Base-by-base conservation (phyloP, 2,329 filamentous ascomycete species). In the Monosporascus sp. region DNA sequence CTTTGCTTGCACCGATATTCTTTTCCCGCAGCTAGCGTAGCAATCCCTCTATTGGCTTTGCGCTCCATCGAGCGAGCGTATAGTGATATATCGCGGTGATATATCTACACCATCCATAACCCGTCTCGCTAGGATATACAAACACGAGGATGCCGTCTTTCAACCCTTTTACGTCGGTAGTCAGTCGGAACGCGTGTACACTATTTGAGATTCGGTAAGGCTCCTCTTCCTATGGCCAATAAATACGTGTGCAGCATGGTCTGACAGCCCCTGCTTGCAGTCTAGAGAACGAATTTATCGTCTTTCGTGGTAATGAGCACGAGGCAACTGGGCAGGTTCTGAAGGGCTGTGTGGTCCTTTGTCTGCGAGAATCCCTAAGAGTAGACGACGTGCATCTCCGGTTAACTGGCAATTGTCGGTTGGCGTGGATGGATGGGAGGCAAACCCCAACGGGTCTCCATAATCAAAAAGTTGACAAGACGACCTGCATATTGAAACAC, bases 241-340 rank as follows among this genome's bases (percentile, higher is more conserved):
- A 15, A 37, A 49, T 46, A 20, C 48, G 54, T 51, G 45, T 47
- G 47, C 28, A 18, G 24, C 49, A 51, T 46, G 53, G 54, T 58
- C 37, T 57, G 48, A 55, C 64, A 57, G 47, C 55, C 54, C 20
- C 31, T 58, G 50, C 43, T 40, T 31, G 18, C 63, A 91, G 89
- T 50, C 80, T 92, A 55, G 87, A 92, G 50, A 86, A 87, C 64
- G 86, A 90, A 63, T 88, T 92, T 53, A 82, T 93, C 55, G 85
- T 93, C 31, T 87, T 94, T 58, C 85, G 89, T 51, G 89, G 89
- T 55, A 80, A 75, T 60, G 85, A 89, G 53, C 79, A 88, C 67
- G 89, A 93, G 66, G 87, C 89, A 47, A 82, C 87, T 44, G 89
- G 87, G 56, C 88, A 90, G 63, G 72, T 89, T 51, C 73, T 94